These are phyloP conservation scores for Rachicladosporium sp. DNA, from an alignment of 2,329 filamentous ascomycete genomes.

Conservation along the genomic window DNA sequence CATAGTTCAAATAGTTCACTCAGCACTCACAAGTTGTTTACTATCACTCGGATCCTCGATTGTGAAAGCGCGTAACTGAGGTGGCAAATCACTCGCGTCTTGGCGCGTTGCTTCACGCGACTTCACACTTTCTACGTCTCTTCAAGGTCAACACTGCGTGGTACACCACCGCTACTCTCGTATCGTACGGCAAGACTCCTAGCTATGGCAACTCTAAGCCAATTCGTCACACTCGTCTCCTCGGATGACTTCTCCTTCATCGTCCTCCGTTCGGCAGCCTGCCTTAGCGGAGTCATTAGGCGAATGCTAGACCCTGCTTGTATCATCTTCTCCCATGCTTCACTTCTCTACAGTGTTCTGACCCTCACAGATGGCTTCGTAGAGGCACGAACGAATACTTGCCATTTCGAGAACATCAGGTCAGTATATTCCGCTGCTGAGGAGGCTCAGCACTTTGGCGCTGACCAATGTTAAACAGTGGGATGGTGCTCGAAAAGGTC, in stretches of 20 bases:
- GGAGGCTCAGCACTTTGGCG: neutral
- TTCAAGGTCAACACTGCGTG: no score
- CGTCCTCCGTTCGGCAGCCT: constrained; percentile 57
- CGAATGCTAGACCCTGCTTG: constrained; percentile 61
- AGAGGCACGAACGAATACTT: constrained; percentile 53
- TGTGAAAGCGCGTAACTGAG: no score
- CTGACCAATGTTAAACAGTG: constrained; percentile 35
- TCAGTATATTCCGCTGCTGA: constrained; percentile 29
- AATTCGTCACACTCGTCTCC: constrained; percentile 68
- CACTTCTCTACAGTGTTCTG: no score
- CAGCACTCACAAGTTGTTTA: no score
- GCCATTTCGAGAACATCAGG: constrained; percentile 62
- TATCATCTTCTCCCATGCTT: no score
- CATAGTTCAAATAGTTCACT: no score
- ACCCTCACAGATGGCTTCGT: constrained; percentile 44
- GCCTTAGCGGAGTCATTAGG: constrained; percentile 59
- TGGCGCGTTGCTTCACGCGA: no score
- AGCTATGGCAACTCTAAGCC: constrained; percentile 1
- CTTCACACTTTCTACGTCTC: no score
- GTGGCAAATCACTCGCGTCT: no score
- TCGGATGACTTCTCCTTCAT: constrained; percentile 67
- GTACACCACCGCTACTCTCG: no score
- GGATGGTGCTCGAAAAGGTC: constrained; percentile 64
- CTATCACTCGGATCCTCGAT: no score
- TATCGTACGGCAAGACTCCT: no score